A percentile compares a stretch with the other conserved stretches of the same genome.
Conservation (phyloP, 345 rosid genomes). For the Eucalyptus pauciflora region DNA sequence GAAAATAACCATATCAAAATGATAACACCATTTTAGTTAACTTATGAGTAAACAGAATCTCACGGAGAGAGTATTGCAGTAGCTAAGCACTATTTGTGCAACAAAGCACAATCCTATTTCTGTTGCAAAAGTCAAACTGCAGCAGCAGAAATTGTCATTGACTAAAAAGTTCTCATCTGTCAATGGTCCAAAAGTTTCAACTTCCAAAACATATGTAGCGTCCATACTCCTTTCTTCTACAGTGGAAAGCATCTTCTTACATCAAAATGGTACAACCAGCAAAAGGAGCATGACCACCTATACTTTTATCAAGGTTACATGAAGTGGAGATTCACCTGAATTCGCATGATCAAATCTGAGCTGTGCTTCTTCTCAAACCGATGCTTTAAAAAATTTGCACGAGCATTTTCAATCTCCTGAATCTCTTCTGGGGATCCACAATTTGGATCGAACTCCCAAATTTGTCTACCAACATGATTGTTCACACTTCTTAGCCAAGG, state of each 20-base stretch:
- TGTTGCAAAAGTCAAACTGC: not conserved
- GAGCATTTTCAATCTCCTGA: constrained; percentile 46
- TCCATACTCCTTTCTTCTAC: not conserved
- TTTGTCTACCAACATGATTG: constrained; percentile 67
- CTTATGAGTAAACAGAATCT: not conserved
- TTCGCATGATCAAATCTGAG: constrained; percentile 81
- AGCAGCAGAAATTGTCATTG: not conserved
- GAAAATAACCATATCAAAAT: not conserved
- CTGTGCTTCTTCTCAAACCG: constrained; percentile 71
- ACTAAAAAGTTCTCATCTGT: not conserved
- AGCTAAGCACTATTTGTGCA: not conserved
- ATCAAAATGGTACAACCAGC: not conserved
- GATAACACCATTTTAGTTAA: not conserved
- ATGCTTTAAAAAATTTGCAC: constrained; percentile 32
- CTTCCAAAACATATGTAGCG: not conserved
- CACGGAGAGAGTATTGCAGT: not conserved
- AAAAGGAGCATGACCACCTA: not conserved
- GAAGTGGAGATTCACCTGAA: constrained; percentile 32
- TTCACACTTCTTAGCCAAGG: constrained; percentile 66
- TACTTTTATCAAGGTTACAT: not conserved
- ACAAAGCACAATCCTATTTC: not conserved
- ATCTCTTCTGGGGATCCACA: constrained; percentile 56
- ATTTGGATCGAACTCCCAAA: constrained; percentile 85
- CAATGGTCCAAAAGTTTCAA: not conserved
- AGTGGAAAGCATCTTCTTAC: not conserved